phyloP scores from a whole-genome alignment of 192 early-diverging fungal genomes.

The Gigaspora rosea region DNA sequence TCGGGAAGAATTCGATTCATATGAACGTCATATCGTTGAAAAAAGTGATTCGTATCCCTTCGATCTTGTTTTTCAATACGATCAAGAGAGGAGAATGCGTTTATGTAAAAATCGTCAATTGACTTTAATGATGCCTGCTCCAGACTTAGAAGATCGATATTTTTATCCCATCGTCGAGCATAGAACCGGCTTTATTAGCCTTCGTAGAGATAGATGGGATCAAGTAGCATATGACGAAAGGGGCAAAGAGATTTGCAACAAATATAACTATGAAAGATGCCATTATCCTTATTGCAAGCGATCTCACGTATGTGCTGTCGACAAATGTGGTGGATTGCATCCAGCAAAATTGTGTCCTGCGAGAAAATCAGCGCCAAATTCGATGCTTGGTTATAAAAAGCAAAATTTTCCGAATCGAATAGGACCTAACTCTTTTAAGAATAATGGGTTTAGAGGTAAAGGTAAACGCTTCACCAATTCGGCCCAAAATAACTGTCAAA shows the following conservation, averaged over 20 bases:
- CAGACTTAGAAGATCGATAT: neutral
- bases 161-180: conserved; percentile 21
- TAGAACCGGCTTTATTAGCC: conserved; percentile 15
- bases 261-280: conserved; percentile 12
- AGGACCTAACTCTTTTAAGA: neutral
- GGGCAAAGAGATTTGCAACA: conserved; percentile 18
- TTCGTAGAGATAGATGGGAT: conserved; percentile 20
- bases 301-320: conserved; percentile 6
- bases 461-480: too few relatives aligned
- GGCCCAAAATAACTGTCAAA: too few relatives aligned
- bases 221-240: conserved; percentile 16
- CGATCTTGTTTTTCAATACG: conserved; percentile 8
- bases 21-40: conserved; percentile 16
- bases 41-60: conserved; percentile 14
- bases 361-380: neutral
- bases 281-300: conserved; percentile 19
- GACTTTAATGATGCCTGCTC: neutral
- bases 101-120: conserved; percentile 18
- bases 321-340: conserved; percentile 19
- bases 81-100: neutral
- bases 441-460: too few relatives aligned
- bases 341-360: conserved; percentile 8
- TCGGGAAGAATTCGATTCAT: conserved; percentile 18
- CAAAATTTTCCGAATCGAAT: neutral
- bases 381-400: neutral